Evolutionary conservation across 2,329 filamentous ascomycete genomes (phyloP).

Genomic region (Cladorrhinum sp.): DNA sequence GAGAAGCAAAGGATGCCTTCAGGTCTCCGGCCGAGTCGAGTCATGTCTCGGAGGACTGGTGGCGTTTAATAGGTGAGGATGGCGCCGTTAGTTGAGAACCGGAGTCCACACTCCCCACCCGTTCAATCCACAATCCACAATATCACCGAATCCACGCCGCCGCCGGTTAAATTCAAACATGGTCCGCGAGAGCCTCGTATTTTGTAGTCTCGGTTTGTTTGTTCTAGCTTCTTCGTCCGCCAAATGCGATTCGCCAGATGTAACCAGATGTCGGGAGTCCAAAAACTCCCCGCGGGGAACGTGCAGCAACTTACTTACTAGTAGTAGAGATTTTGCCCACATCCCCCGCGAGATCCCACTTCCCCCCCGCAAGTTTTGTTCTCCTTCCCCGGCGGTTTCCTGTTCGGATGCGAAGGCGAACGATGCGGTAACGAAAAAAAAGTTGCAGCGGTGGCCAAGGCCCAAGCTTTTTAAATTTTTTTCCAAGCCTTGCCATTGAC

Average conservation of each 20-base stretch:
- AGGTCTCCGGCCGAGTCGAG: constrained; percentile 7
- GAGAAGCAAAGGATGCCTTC: not conserved
- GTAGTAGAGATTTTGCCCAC: not conserved
- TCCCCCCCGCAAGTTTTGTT: not conserved
- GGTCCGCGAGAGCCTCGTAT: too few species aligned
- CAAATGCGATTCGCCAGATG: not conserved
- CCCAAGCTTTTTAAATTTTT: too few species aligned
- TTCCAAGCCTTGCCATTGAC: too few species aligned
- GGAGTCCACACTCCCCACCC: constrained; percentile 10
- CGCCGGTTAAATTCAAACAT: constrained; percentile 1
- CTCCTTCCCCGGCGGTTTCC: not conserved
- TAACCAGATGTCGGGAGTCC: not conserved
- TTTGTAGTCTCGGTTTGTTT: too few species aligned
- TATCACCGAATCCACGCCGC: constrained; percentile 16
- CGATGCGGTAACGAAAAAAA: not conserved
- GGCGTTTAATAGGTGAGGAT: not conserved
- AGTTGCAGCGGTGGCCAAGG: not conserved
- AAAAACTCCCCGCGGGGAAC: not conserved
- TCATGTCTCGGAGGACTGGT: constrained; percentile 9
- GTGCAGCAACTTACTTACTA: not conserved
- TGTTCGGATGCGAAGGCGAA: not conserved
- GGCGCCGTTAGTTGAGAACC: not conserved
- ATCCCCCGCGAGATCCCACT: not conserved
- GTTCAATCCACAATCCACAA: constrained; percentile 22
- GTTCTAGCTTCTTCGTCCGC: too few species aligned